Evolutionary conservation across 352 stramenopile genomes (phyloP).

Genomic region (Phytophthora tubulina): DNA sequence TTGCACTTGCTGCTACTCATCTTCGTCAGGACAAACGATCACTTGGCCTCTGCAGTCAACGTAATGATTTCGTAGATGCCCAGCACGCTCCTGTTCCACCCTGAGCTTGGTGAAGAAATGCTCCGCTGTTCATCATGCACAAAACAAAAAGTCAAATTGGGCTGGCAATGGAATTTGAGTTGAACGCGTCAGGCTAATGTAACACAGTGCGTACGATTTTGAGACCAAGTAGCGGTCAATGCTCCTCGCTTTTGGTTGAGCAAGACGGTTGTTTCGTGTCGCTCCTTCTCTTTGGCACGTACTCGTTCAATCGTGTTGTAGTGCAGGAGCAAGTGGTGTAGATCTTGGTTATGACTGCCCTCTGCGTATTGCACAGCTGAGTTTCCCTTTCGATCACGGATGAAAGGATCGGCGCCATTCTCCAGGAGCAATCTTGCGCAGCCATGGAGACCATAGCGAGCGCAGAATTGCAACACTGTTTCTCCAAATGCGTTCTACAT

Average conservation of each 20-base stretch:
- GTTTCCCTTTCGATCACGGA: constrained; percentile 49
- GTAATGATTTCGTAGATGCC: constrained; percentile 70
- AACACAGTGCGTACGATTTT: constrained; percentile 49
- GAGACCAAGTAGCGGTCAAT: constrained; percentile 60
- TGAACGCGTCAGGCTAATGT: background rate
- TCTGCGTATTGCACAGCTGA: constrained; percentile 58
- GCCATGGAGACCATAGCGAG: constrained; percentile 59
- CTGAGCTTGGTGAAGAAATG: constrained; percentile 53
- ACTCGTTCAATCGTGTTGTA: constrained; percentile 54
- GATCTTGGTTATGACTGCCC: constrained; percentile 40
- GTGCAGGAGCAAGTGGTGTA: constrained; percentile 55
- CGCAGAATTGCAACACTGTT: constrained; percentile 64
- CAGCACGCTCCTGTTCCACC: constrained; percentile 59
- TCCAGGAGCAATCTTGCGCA: constrained; percentile 65
- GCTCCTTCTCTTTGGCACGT: constrained; percentile 42
- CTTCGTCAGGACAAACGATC: constrained; percentile 55
- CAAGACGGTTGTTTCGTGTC: constrained; percentile 32
- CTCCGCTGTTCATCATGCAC: constrained; percentile 43
- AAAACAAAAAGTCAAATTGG: constrained; percentile 15
- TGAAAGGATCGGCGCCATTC: constrained; percentile 45
- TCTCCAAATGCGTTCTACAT: constrained; percentile 73
- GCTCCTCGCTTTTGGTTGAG: constrained; percentile 54
- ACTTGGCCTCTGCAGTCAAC: constrained; percentile 62
- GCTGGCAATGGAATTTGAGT: constrained; percentile 8
- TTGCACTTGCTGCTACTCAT: constrained; percentile 18